phyloP scores from a whole-genome alignment of 768 basidiomycete genomes.

The Gelatoporia subvermispora region DNA sequence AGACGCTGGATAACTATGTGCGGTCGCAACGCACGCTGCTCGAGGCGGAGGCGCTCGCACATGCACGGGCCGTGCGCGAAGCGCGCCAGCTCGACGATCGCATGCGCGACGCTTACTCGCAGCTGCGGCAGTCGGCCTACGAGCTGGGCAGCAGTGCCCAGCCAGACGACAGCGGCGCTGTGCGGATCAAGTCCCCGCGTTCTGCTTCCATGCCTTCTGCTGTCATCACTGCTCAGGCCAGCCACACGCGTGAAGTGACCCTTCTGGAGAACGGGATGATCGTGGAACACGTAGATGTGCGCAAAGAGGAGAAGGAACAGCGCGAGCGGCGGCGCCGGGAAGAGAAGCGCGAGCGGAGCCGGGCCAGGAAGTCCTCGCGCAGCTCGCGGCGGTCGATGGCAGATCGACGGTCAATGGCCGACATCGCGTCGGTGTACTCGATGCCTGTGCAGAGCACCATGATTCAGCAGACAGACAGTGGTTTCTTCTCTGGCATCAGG shows the following conservation, averaged over 20 bases:
- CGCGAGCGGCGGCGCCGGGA: slow-evolving; percentile 65
- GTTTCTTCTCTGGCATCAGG: slow-evolving; percentile 42
- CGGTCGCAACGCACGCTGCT: slow-evolving; percentile 75
- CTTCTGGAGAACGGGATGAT: slow-evolving; percentile 87
- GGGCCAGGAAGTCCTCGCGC: slow-evolving; percentile 68
- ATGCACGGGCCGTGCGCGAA: slow-evolving; percentile 73
- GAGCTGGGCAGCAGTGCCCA: slow-evolving; percentile 51
- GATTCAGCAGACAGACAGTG: slow-evolving; percentile 48
- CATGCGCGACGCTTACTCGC: slow-evolving; percentile 77
- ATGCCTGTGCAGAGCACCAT: slow-evolving; percentile 42
- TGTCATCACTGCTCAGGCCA: slow-evolving; percentile 32
- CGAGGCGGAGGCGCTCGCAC: slow-evolving; percentile 78
- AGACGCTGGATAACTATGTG: slow-evolving; percentile 79
- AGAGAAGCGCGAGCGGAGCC: slow-evolving; percentile 50
- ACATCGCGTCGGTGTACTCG: slow-evolving; percentile 72
- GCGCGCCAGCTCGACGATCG: slow-evolving; percentile 68
- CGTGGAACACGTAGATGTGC: slow-evolving; percentile 81
- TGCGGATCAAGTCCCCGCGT: slow-evolving; percentile 66
- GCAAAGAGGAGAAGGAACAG: slow-evolving; percentile 72
- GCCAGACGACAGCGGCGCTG: slow-evolving; percentile 53
- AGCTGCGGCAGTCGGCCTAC: slow-evolving; percentile 74
- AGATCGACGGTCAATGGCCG: slow-evolving; percentile 49
- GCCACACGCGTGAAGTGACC: slow-evolving; percentile 67
- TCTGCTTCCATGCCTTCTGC: slow-evolving; percentile 30
- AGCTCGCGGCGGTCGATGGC: slow-evolving; percentile 8